Evolutionary conservation across 192 early-diverging fungal genomes (phyloP).

Genomic region (Mortierella antarctica): DNA sequence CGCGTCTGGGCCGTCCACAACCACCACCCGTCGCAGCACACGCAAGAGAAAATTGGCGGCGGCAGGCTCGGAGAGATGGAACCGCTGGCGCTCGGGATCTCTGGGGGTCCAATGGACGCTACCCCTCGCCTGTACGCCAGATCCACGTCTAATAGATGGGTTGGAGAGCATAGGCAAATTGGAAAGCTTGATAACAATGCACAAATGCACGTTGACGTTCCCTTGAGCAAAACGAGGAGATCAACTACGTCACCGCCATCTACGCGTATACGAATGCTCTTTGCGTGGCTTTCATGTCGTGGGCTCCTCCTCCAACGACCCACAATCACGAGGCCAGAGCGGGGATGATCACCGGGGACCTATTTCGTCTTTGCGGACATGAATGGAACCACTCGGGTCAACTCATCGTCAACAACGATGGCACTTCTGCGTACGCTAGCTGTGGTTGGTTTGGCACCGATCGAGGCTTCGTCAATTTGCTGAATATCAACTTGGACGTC

Average conservation of each 20-base stretch:
- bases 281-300: constrained; percentile 5
- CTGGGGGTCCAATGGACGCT: too few species aligned
- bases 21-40: too few species aligned
- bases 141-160: too few species aligned
- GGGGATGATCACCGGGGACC: constrained; percentile 1
- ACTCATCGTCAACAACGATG: constrained; percentile 1
- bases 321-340: not conserved
- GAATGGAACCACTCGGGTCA: constrained; percentile 13
- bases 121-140: too few species aligned
- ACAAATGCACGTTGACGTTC: not conserved
- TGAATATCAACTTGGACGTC: constrained; percentile 12
- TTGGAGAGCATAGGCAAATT: too few species aligned
- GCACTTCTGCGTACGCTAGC: not conserved
- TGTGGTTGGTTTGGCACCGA: constrained; percentile 7
- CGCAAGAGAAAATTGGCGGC: too few species aligned
- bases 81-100: too few species aligned
- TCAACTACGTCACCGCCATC: constrained; percentile 1
- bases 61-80: too few species aligned
- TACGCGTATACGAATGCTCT: not conserved
- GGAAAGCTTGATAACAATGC: not conserved
- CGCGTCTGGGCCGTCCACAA: too few species aligned
- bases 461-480: not conserved
- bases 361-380: constrained; percentile 10
- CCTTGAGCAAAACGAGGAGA: constrained; percentile 6
- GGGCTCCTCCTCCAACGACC: not conserved